A percentile compares a stretch with the other conserved stretches of the same genome.
These are phyloP conservation scores for Kalaharituber pfeilii DNA, from an alignment of 2,329 filamentous ascomycete species.

Conservation along the genomic window DNA sequence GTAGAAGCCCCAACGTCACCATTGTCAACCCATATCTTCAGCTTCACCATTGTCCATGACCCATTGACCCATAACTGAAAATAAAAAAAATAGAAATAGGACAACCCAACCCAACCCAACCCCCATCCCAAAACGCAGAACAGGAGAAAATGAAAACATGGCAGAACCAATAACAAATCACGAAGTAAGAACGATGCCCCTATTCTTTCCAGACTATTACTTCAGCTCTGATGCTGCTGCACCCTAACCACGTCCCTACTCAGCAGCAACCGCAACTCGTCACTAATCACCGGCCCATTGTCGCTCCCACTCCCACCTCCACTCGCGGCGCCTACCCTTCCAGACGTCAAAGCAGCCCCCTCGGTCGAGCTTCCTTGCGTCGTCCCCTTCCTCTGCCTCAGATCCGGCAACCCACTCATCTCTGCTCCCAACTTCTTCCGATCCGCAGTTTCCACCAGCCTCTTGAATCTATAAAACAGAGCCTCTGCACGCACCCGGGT, in stretches of 20 bases:
- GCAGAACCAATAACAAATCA: not conserved
- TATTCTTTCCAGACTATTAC: slow-evolving; percentile 1
- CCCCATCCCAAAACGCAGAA: slow-evolving; percentile 1
- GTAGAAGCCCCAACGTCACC: too few relatives aligned
- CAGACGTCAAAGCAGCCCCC: slow-evolving; percentile 17
- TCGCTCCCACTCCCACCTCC: slow-evolving; percentile 20
- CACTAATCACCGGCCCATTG: slow-evolving; percentile 40
- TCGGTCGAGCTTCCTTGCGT: slow-evolving; percentile 5
- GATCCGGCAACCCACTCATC: slow-evolving; percentile 24
- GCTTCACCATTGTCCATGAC: too few relatives aligned
- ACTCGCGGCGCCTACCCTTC: slow-evolving; percentile 14
- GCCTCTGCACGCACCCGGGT: slow-evolving; percentile 76
- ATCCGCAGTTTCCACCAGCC: slow-evolving; percentile 78
- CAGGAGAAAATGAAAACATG: not conserved
- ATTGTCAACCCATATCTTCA: too few relatives aligned
- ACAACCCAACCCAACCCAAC: not conserved
- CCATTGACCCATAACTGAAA: not conserved
- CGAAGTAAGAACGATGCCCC: not conserved
- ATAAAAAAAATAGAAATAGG: not conserved
- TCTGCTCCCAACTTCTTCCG: slow-evolving; percentile 45
- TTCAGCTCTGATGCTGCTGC: not conserved
- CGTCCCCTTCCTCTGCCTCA: slow-evolving; percentile 15
- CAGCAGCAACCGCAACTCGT: slow-evolving; percentile 44
- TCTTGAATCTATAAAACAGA: slow-evolving; percentile 73
- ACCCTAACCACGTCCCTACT: slow-evolving; percentile 39